A percentile compares a stretch with the other conserved stretches of the same genome.
Evolutionary conservation across 371 early-diverging fungal species (phyloP).

Genomic region (Rhizopus sp.): DNA sequence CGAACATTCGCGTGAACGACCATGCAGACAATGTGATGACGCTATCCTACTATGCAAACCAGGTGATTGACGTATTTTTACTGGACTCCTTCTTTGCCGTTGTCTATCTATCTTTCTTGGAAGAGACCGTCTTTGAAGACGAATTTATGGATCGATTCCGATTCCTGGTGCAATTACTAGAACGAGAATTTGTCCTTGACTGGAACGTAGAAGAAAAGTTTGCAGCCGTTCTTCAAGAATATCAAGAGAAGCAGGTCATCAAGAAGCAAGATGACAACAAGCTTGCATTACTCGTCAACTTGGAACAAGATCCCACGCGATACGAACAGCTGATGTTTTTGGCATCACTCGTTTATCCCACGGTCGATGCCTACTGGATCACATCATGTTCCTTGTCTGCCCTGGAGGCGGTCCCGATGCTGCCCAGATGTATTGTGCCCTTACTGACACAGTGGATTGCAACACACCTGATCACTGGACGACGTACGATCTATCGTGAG

Average conservation of each 20-base stretch:
- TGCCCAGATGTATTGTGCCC: slow-evolving; percentile 50
- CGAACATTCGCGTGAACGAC: slow-evolving; percentile 50
- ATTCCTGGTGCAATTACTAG: slow-evolving; percentile 48
- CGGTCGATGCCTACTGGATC: slow-evolving; percentile 53
- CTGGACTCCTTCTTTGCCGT: slow-evolving; percentile 50
- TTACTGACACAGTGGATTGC: slow-evolving; percentile 53
- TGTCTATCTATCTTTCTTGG: slow-evolving; percentile 46
- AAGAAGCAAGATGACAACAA: slow-evolving; percentile 18
- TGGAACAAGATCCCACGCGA: slow-evolving; percentile 37
- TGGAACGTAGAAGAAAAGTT: slow-evolving; percentile 49
- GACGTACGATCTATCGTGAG: slow-evolving; percentile 52
- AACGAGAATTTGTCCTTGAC: slow-evolving; percentile 45
- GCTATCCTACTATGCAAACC: slow-evolving; percentile 52
- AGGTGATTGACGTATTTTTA: slow-evolving; percentile 43
- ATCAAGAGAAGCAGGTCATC: slow-evolving; percentile 31
- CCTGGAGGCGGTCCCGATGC: slow-evolving; percentile 48
- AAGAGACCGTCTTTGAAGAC: slow-evolving; percentile 35
- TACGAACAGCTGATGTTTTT: slow-evolving; percentile 49
- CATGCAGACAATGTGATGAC: slow-evolving; percentile 57
- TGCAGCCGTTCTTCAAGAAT: slow-evolving; percentile 20
- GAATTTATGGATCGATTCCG: slow-evolving; percentile 53
- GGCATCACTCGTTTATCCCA: slow-evolving; percentile 51
- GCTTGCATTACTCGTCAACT: slow-evolving; percentile 27
- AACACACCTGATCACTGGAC: slow-evolving; percentile 47
- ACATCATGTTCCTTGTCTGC: slow-evolving; percentile 56